phyloP scores from a whole-genome alignment of 2,329 filamentous ascomycete genomes.

The Calycina marina region DNA sequence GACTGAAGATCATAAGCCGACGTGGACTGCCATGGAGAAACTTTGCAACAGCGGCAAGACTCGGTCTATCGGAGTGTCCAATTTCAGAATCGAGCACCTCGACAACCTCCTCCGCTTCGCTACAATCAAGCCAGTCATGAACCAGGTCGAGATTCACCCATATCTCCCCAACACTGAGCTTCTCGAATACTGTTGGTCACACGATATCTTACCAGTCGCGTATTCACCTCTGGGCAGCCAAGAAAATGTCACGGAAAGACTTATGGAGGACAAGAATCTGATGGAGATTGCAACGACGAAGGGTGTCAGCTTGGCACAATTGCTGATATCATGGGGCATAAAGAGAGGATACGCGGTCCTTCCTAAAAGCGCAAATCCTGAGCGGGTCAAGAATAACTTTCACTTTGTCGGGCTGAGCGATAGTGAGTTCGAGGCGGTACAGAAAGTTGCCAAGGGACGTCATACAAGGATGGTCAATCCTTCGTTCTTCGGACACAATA shows the following conservation, averaged over 20 bases:
- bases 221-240: slow-evolving; percentile 54
- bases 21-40: slow-evolving; percentile 63
- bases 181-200: slow-evolving; percentile 48
- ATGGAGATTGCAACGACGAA: slow-evolving; percentile 48
- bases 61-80: slow-evolving; percentile 42
- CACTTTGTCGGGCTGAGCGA: slow-evolving; percentile 48
- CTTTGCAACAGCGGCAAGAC: slow-evolving; percentile 44
- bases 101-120: slow-evolving; percentile 35
- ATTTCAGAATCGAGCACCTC: slow-evolving; percentile 39
- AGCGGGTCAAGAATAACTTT: slow-evolving; percentile 54
- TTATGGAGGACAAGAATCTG: slow-evolving; percentile 41
- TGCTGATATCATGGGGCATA: slow-evolving; percentile 58
- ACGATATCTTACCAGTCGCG: slow-evolving; percentile 60
- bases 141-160: slow-evolving; percentile 56
- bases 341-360: slow-evolving; percentile 54
- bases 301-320: slow-evolving; percentile 40
- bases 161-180: slow-evolving; percentile 58
- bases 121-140: slow-evolving; percentile 32
- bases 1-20: slow-evolving; percentile 45
- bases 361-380: slow-evolving; percentile 54
- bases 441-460: slow-evolving; percentile 43
- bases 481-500: slow-evolving; percentile 60
- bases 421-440: slow-evolving; percentile 41
- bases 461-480: slow-evolving; percentile 64
- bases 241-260: slow-evolving; percentile 46